Percentiles rank a stretch among this genome's conserved stretches.
Evolutionary conservation across 352 stramenopile genomes (phyloP).

Genomic region (Phytophthora multivora): DNA sequence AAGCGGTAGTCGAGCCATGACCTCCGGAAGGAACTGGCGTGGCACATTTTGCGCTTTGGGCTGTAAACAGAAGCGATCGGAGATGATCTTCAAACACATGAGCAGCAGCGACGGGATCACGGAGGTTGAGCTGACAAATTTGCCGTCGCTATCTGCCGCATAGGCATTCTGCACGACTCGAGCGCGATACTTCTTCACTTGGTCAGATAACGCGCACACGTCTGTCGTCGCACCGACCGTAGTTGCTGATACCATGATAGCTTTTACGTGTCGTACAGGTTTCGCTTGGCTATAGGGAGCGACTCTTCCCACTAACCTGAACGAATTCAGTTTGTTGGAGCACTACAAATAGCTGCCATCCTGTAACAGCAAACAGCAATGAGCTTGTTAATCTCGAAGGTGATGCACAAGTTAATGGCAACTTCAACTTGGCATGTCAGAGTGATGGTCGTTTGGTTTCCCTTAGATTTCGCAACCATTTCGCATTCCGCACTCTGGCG

Average conservation of each 20-base stretch:
- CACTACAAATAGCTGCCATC: slow-evolving; percentile 13
- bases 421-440: slow-evolving; percentile 28
- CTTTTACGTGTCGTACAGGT: background rate
- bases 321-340: background rate
- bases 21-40: slow-evolving; percentile 80
- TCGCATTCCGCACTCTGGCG: slow-evolving; percentile 25
- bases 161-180: slow-evolving; percentile 50
- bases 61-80: slow-evolving; percentile 69
- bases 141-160: slow-evolving; percentile 27
- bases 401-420: slow-evolving; percentile 2
- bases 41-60: slow-evolving; percentile 76
- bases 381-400: no score
- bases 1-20: slow-evolving; percentile 79
- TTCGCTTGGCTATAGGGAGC: background rate
- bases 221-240: slow-evolving; percentile 69
- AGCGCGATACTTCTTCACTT: slow-evolving; percentile 84
- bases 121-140: slow-evolving; percentile 3
- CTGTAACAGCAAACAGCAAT: no score
- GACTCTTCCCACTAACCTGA: slow-evolving; percentile 20
- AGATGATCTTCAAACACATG: slow-evolving; percentile 83
- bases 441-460: slow-evolving; percentile 43
- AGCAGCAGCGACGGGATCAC: slow-evolving; percentile 63
- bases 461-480: slow-evolving; percentile 30
- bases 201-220: slow-evolving; percentile 75
- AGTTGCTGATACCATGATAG: slow-evolving; percentile 54